Conservation (phyloP, 208 protist species). For the Trypanosoma melophagium region DNA sequence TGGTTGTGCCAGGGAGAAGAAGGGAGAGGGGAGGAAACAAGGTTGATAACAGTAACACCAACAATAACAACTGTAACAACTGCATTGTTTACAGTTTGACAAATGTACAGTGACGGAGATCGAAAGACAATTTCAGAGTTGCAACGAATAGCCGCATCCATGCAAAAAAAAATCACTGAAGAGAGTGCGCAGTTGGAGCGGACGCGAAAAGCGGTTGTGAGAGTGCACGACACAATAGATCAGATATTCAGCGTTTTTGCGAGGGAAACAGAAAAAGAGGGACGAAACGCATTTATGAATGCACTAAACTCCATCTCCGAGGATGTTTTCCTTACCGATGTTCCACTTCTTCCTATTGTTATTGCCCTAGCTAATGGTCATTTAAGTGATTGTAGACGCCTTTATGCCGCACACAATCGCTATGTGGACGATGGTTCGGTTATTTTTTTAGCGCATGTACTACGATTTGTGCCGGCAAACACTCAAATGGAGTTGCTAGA, state of each 20-base stretch:
- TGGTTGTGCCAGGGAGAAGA: no score
- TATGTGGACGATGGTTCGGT: constrained; percentile 65
- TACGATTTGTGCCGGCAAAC: constrained; percentile 76
- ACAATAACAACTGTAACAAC: no score
- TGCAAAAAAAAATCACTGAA: constrained; percentile 57
- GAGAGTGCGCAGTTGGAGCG: constrained; percentile 67
- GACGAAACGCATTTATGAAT: constrained; percentile 58
- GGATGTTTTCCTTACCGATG: constrained; percentile 60
- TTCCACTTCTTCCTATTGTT: constrained; percentile 69
- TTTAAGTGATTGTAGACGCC: constrained; percentile 57
- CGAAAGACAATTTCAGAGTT: constrained; percentile 85
- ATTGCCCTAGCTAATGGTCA: constrained; percentile 78
- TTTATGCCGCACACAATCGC: constrained; percentile 57
- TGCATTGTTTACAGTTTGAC: not conserved
- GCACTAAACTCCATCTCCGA: constrained; percentile 60
- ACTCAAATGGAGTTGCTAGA: constrained; percentile 75
- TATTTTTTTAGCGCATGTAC: constrained; percentile 78
- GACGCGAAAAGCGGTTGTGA: constrained; percentile 59
- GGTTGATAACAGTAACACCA: no score
- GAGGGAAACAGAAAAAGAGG: constrained; percentile 60
- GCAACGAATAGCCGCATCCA: constrained; percentile 68
- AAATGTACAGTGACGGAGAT: constrained; percentile 87
- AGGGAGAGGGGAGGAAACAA: no score
- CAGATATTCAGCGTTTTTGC: constrained; percentile 82
- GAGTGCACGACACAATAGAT: constrained; percentile 73